Base-by-base conservation (phyloP, 2,329 filamentous ascomycete genomes). In the Talaromyces piceae region DNA sequence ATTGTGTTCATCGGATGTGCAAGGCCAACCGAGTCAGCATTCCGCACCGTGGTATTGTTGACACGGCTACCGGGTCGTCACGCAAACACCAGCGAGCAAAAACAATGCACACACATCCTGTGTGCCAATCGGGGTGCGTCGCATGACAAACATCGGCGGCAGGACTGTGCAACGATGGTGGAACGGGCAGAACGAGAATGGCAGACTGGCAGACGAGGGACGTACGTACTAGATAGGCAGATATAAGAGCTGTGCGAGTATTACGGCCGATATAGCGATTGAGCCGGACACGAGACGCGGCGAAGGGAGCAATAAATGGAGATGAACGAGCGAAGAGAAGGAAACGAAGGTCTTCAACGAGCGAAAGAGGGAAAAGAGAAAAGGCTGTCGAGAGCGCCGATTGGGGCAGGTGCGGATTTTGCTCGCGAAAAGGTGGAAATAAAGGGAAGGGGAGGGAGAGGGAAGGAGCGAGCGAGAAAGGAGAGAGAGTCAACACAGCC, bases 241-340 rank as follows among this genome's bases (percentile, higher is more conserved):
- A 37, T 37, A 37, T 37, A 20, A 37, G 8, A n/a, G 33, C 33
- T 37, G 33, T 20, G 33, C n/a, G 8, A 18, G 16, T 37, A 37
- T 54, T 39, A 55, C 54, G 53, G 56, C 55, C 52, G 58, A 20
- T 25, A 50, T 39, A 31, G 47, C 11, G 16, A 47, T 27, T 13
- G 26, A 61, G 54, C 49, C 54, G 57, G 56, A 54, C 54, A 53
- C 47, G 59, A n/a, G 51, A 49, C 55, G 58, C 59, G 53, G 58
- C 58, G 61, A 56, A n/a, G 61, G 63, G 58, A 59, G 50, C 45
- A 45, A 47, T 30, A 57, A 58, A 56, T 52, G 53, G 57, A 55
- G 52, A 47, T 58, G 56, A 67, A 69, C 63, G 66, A 69, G 61
- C 63, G 67, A 56, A 58, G 52, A 58, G 56, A 60, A 58, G 57